phyloP scores from a whole-genome alignment of 2,329 filamentous ascomycete genomes.

The Daldinia sp. region DNA sequence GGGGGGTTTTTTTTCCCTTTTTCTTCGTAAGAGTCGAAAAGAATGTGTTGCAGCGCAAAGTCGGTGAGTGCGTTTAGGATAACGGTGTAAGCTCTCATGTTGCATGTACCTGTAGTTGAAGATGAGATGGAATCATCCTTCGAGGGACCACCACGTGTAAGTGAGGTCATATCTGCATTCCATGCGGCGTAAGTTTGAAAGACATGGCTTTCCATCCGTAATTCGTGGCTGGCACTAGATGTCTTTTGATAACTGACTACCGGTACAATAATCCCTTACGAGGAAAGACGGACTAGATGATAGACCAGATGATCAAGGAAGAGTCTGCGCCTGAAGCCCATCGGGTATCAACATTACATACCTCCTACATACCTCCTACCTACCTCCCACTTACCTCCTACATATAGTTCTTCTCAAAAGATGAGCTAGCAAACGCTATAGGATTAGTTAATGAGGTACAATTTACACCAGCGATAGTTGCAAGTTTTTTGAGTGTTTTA shows the following conservation, averaged over 20 bases:
- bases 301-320: not conserved
- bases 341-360: conserved; percentile 20
- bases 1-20: not conserved
- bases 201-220: not conserved
- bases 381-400: not conserved
- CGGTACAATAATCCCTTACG: not conserved
- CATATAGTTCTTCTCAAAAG: not conserved
- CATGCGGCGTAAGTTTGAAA: not conserved
- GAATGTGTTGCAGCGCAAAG: conserved; percentile 18
- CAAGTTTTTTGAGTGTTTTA: conserved; percentile 11
- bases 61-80: conserved; percentile 31
- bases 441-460: conserved; percentile 9
- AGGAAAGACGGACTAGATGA: not conserved
- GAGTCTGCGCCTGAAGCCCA: not conserved
- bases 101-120: conserved; percentile 6
- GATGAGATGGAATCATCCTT: conserved; percentile 10
- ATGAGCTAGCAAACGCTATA: not conserved
- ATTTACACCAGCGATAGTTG: conserved; percentile 13
- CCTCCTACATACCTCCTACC: not conserved
- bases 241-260: not conserved
- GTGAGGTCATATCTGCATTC: conserved; percentile 30
- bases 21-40: conserved; percentile 4
- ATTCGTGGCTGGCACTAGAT: not conserved
- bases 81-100: conserved; percentile 23
- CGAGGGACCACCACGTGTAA: conserved; percentile 30